Evolutionary conservation across 495 filamentous ascomycete species (phyloP).

Genomic region (Eremomyces bilateralis): DNA sequence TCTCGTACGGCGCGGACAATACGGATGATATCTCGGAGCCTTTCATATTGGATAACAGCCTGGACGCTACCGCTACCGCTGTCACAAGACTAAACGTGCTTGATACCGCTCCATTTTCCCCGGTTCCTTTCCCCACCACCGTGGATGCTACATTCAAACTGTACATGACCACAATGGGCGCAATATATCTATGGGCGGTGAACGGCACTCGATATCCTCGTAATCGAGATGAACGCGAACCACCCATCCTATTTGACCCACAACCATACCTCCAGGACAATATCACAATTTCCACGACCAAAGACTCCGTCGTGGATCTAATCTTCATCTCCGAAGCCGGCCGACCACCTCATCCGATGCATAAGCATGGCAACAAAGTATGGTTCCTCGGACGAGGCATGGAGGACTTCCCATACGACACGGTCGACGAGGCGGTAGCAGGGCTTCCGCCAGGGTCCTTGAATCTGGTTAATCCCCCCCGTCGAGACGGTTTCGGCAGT

Average conservation of each 20-base stretch:
- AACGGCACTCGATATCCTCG: conserved; percentile 17
- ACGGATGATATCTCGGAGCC: conserved; percentile 13
- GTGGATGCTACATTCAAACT: conserved; percentile 24
- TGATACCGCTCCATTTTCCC: conserved; percentile 15
- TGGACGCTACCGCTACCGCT: conserved; percentile 19
- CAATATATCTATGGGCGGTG: conserved; percentile 27
- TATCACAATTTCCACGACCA: conserved; percentile 24
- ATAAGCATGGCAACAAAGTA: conserved; percentile 41
- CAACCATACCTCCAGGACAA: conserved; percentile 15
- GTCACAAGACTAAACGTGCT: conserved; percentile 21
- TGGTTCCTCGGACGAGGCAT: conserved; percentile 30
- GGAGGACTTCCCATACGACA: conserved; percentile 27
- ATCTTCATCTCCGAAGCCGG: no score
- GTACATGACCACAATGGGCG: conserved; percentile 18
- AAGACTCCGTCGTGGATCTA: no score
- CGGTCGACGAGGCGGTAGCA: conserved; percentile 29
- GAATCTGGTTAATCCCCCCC: conserved; percentile 31
- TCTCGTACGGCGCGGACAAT: conserved; percentile 19
- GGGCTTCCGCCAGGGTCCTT: conserved; percentile 27
- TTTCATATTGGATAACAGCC: no score
- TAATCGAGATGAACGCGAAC: conserved; percentile 13
- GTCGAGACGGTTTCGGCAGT: conserved; percentile 28
- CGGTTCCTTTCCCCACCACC: conserved; percentile 21
- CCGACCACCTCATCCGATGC: conserved; percentile 32
- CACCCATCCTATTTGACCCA: conserved; percentile 26